Evolutionary conservation across 2,329 filamentous ascomycete species (phyloP), one percentile per base, ranked within the genome.

Genomic region (Penicillium hesseltinei): DNA sequence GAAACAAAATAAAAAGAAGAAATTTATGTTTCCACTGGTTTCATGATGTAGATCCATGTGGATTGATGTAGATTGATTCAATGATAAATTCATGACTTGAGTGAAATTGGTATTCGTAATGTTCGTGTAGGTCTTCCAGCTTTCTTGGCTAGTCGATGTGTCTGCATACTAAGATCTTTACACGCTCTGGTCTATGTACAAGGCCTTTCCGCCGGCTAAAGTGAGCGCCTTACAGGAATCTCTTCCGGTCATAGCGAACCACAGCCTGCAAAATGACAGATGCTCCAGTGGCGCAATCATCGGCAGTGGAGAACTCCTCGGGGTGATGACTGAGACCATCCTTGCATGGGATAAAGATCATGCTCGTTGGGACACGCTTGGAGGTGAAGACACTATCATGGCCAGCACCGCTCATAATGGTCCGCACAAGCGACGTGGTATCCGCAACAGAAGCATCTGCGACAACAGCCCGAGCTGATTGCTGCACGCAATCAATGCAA

Each of bases 311-410:
- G 65, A 84, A 88, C 66, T 88, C 86, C 44, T 82, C 78, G 2
- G 86, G 85, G 64, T 87, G 82, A 67, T 88, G 86, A 64, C 83
- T 86, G 21, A 88, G 73, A 1, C 86, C 86, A 63, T 86, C 81
- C 66, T 78, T 81, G 61, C 84, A 87, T 5, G 85, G 84, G 19
- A 87, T 82, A 63, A 88, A 88, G 29, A 88, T 84, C 85, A 88
- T 88, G 43, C 82, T 82, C 2, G 85, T 87, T 17, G 85, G 86
- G 44, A 82, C 84, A 38, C 77, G 75, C 61, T 81, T 80, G 44
- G 80, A 85, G 6, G 85, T 81, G 59, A 85, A 84, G 6, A 87
- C 84, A 62, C 81, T 86, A 62, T 88, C 85, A 71, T 88, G 85
- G 0, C 86, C 85, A n/a, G 86, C 86, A 25, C 85, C 85, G 61